Base-by-base conservation (phyloP, 2,329 filamentous ascomycete genomes). In the Albophoma yamanashiensis region DNA sequence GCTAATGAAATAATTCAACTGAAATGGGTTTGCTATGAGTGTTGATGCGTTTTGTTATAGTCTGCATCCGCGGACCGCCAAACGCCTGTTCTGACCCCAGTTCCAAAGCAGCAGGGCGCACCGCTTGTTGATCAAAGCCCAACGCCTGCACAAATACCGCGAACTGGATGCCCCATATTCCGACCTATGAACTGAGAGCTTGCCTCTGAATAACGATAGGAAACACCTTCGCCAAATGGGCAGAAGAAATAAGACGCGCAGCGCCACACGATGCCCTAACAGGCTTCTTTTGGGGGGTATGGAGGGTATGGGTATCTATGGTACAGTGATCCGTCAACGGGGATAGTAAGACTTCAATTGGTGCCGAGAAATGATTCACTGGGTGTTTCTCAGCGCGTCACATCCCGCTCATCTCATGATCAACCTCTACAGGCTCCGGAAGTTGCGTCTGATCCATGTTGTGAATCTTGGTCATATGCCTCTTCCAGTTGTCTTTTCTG, bases 381-480 rank as follows among this genome's bases (percentile, higher is more conserved):
- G 27, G 1, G 50, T 14, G 20, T n/a, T 34, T 12, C 27, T 14
- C 17, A 31, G 50, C 20, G 9, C 9, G 17, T 63, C 59, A 62
- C 38, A 62, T 47, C 8, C 64, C 67, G 11, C 58, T 61, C 68
- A 75, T 73, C 2, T 71, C 67, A 31, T 73, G 70, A 61, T 78
- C 77, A 20, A 71, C 70, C 58, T 76, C 72, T 17, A 78, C 71
- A 22, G 77, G 76, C 20, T 77, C 74, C 1, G 78, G 77, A 7
- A 76, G 70, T 27, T 68, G 61, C 55, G 65, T 64, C 55, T 73
- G 69, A 57, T 78, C 76, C 62, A 78, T 69, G 42, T 76, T 70
- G 64, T 86, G 83, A 64, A 84, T 85, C 68, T 84, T 85, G 42
- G 77, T 74, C 82, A 86, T 85, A 67, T 86, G 83, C 60, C 83